These are phyloP conservation scores for Erodium maritimum DNA, from an alignment of 345 rosid genomes.

Conservation along the genomic window DNA sequence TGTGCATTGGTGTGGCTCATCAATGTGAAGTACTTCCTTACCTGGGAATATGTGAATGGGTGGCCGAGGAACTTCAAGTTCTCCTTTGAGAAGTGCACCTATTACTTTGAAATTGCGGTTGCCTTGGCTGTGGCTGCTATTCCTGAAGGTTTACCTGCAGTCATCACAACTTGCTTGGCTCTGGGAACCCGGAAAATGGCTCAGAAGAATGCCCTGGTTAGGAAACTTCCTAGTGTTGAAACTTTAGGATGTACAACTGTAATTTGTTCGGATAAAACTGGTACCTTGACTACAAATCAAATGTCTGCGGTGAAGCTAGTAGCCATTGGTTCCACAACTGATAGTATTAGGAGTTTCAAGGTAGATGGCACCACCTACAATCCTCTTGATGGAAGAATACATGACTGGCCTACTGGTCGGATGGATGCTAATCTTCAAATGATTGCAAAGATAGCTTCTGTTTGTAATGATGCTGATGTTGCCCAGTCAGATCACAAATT, in stretches of 20 bases:
- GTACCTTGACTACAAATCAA: conserved; percentile 40
- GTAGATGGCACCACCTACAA: conserved; percentile 8
- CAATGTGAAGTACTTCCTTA: conserved; percentile 28
- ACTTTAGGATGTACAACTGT: conserved; percentile 44
- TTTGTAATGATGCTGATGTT: conserved; percentile 3
- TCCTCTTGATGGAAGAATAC: conserved; percentile 7
- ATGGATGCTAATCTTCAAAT: conserved; percentile 6
- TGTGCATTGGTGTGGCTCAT: conserved; percentile 31
- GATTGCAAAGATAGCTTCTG: conserved; percentile 4
- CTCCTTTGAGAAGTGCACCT: conserved; percentile 36
- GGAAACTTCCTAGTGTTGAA: conserved; percentile 43
- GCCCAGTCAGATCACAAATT: conserved; percentile 7
- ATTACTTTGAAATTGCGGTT: conserved; percentile 32
- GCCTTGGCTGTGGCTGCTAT: conserved; percentile 36
- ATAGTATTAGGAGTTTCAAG: background rate
- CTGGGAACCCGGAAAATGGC: conserved; percentile 40
- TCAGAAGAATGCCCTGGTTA: conserved; percentile 39
- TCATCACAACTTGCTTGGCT: conserved; percentile 34
- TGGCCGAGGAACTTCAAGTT: conserved; percentile 33
- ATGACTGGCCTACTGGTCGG: conserved; percentile 1
- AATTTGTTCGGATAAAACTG: conserved; percentile 41
- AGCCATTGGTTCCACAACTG: conserved; percentile 18
- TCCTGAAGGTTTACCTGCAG: conserved; percentile 37
- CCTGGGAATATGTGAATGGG: conserved; percentile 28
- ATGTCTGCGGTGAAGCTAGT: conserved; percentile 35